These are phyloP conservation scores for Aspergillus intermedius DNA, from an alignment of 2,329 filamentous ascomycete species.

Conservation along the genomic window DNA sequence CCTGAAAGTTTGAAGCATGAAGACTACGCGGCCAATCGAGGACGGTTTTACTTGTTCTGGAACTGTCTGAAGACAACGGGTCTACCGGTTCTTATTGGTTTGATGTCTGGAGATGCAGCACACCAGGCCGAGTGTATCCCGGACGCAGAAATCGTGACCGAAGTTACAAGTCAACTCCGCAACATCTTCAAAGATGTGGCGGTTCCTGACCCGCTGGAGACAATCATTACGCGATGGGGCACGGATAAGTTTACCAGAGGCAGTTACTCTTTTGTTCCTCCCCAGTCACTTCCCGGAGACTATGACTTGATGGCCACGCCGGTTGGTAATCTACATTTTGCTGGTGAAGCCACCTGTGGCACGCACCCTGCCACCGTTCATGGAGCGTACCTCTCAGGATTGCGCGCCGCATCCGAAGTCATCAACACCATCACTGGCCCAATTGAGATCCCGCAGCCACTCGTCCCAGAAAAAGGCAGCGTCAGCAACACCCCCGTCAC, in stretches of 20 bases:
- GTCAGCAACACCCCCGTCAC: conserved; percentile 15
- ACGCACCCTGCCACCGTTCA: conserved; percentile 96
- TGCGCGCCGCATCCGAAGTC: conserved; percentile 82
- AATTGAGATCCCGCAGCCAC: conserved; percentile 66
- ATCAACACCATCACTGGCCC: conserved; percentile 73
- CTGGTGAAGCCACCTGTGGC: conserved; percentile 91
- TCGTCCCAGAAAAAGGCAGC: conserved; percentile 60
- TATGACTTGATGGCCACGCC: conserved; percentile 85
- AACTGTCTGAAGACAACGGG: conserved; percentile 88
- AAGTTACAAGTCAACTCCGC: conserved; percentile 72
- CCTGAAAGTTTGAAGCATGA: conserved; percentile 66
- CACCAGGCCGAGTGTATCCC: conserved; percentile 74
- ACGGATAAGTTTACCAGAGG: conserved; percentile 86
- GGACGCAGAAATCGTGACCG: conserved; percentile 68
- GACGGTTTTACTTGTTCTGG: conserved; percentile 98
- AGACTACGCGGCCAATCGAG: conserved; percentile 71
- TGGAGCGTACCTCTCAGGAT: conserved; percentile 87
- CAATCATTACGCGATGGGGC: conserved; percentile 87
- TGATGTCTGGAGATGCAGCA: conserved; percentile 94
- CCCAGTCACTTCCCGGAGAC: conserved; percentile 73
- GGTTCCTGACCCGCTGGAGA: conserved; percentile 74
- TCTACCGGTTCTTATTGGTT: conserved; percentile 75
- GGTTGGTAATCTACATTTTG: conserved; percentile 86
- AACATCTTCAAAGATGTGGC: conserved; percentile 60
- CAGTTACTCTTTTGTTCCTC: conserved; percentile 90